Conservation (phyloP, 2,329 filamentous ascomycete species). For the Bipolaris victoriae region DNA sequence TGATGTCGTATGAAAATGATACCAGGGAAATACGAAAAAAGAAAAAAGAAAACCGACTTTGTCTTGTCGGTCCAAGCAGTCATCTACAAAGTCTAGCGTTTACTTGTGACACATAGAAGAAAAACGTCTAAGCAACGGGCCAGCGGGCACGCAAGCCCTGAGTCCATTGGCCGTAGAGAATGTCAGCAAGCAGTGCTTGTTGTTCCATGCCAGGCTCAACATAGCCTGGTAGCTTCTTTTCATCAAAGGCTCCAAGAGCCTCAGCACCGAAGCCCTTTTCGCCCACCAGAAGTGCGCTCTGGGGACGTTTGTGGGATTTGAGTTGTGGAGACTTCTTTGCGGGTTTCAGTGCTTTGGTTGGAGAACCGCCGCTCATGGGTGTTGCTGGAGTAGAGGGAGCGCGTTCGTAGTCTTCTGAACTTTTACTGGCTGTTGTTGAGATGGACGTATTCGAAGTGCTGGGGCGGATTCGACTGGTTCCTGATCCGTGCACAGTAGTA, state of each 20-base stretch:
- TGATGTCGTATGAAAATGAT: background rate
- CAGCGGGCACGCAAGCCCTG: slow-evolving; percentile 71
- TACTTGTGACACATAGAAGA: background rate
- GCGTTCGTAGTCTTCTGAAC: slow-evolving; percentile 28
- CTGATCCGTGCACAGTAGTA: slow-evolving; percentile 43
- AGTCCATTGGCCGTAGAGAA: slow-evolving; percentile 88
- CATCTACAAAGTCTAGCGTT: background rate
- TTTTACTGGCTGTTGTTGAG: slow-evolving; percentile 24
- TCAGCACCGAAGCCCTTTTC: slow-evolving; percentile 53
- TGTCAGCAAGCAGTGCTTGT: slow-evolving; percentile 84
- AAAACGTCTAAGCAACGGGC: slow-evolving; percentile 35
- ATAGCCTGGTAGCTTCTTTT: slow-evolving; percentile 64
- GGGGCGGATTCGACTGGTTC: slow-evolving; percentile 43
- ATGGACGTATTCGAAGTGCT: slow-evolving; percentile 32
- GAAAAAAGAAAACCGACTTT: no score
- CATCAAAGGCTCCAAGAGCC: slow-evolving; percentile 40
- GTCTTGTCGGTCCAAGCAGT: background rate
- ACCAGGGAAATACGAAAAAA: background rate
- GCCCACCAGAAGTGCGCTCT: slow-evolving; percentile 51
- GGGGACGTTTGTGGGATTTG: slow-evolving; percentile 70
- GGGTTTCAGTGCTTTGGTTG: slow-evolving; percentile 66
- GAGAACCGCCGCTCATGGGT: slow-evolving; percentile 48
- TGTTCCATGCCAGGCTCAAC: slow-evolving; percentile 83
- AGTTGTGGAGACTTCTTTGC: slow-evolving; percentile 85
- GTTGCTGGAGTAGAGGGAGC: slow-evolving; percentile 34